Evolutionary conservation across 768 basidiomycete genomes (phyloP), one percentile per base, ranked within the genome.

Genomic region (Podaxis carcinomalis): DNA sequence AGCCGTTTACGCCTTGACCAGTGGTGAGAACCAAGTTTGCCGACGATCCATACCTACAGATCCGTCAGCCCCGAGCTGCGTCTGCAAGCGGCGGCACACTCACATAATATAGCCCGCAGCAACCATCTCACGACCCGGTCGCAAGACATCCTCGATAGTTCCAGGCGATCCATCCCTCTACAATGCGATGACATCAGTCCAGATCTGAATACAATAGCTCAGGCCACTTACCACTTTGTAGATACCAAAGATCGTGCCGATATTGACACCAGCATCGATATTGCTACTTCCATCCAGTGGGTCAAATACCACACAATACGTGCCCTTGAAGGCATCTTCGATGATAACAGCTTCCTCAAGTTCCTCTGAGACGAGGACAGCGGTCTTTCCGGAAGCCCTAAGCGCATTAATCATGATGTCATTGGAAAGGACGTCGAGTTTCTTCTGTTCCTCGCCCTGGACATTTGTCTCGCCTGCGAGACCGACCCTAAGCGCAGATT

Each of bases 321-420:
- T 87, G 66, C 95, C 95, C 73, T 82, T 88, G 73, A 89, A 76
- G 64, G 77, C 79, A 56, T 85, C 88, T 64, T 93, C 92, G 72
- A 95, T 91, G 72, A 98, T 83, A 75, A 98, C 85, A 16, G 95
- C 94, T 21, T 97, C 85, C 9, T 97, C 94, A 66, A 93, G 81
- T 70, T 98, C 95, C 74, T 99, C 97, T 16, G 94, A 95, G 63
- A 99, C 94, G 66, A 99, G 89, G 13, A 99, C 97, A 13, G 94
- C 90, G 5, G 89, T 92, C 83, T 95, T 97, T 56, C 97, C 94
- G n/a, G 92, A 95, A 2, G 95, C 95, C 44, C 93, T 86, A 36
- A 99, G 84, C 51, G 95, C 89, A 70, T 98, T 98, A 68, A 98
- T 84, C 97, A 99, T 98, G 82, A 99, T 99, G 73, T 99, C 95